A percentile compares a stretch with the other conserved stretches of the same genome.
These are phyloP conservation scores for Backusella mclennaniae DNA, from an alignment of 192 early-diverging fungal species.

Conservation along the genomic window DNA sequence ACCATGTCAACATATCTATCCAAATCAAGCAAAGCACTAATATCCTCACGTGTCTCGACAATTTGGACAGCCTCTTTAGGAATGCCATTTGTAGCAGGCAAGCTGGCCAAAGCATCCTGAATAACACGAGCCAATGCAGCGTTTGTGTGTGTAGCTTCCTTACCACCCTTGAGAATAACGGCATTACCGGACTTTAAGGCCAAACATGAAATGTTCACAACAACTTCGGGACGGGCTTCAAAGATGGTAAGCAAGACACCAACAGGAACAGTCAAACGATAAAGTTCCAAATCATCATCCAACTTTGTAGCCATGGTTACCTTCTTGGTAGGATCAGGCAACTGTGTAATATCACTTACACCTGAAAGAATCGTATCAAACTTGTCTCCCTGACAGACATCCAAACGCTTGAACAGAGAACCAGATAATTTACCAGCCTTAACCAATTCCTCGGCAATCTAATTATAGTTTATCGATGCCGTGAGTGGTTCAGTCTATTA, in stretches of 20 bases:
- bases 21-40: constrained; percentile 77
- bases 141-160: constrained; percentile 85
- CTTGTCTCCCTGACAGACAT: constrained; percentile 84
- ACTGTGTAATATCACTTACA: constrained; percentile 81
- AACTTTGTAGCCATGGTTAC: constrained; percentile 76
- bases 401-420: constrained; percentile 86
- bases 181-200: constrained; percentile 98
- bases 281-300: constrained; percentile 85
- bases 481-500: not conserved
- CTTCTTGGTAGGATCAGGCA: constrained; percentile 84
- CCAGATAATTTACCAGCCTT: constrained; percentile 68
- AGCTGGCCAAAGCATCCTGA: constrained; percentile 67
- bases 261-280: constrained; percentile 88
- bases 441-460: constrained; percentile 68
- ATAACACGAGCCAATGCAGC: constrained; percentile 73
- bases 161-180: constrained; percentile 96
- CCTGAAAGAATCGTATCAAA: constrained; percentile 85
- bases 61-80: constrained; percentile 79
- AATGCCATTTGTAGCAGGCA: constrained; percentile 43
- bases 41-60: constrained; percentile 88
- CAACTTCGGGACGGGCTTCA: constrained; percentile 97
- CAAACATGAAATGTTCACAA: constrained; percentile 94
- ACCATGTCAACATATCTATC: constrained; percentile 96
- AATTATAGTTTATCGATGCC: not conserved
- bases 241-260: constrained; percentile 97